Conservation (phyloP, 2,329 filamentous ascomycete species). For the Chrysoporthe cubensis region DNA sequence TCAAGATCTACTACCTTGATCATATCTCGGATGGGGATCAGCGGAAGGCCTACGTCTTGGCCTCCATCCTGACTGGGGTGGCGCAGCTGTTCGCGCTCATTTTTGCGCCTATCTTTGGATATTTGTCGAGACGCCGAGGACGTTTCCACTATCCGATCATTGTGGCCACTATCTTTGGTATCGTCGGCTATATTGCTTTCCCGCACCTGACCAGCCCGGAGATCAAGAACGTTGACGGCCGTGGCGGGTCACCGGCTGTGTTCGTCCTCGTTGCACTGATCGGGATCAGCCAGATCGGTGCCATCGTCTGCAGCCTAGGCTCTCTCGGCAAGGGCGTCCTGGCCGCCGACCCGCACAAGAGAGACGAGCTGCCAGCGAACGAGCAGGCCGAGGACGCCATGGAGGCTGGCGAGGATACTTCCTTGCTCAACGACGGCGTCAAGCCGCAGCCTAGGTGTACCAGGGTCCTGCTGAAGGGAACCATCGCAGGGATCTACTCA, state of each 20-base stretch:
- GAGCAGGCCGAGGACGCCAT: slow-evolving; percentile 25
- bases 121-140: slow-evolving; percentile 70
- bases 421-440: slow-evolving; percentile 40
- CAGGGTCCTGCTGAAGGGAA: slow-evolving; percentile 76
- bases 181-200: slow-evolving; percentile 78
- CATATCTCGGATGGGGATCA: slow-evolving; percentile 73
- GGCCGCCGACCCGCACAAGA: slow-evolving; percentile 44
- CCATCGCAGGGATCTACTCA: slow-evolving; percentile 92
- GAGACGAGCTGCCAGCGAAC: slow-evolving; percentile 20
- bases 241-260: slow-evolving; percentile 69
- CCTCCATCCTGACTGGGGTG: slow-evolving; percentile 84
- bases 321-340: slow-evolving; percentile 82
- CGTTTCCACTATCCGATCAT: slow-evolving; percentile 76
- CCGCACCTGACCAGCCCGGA: slow-evolving; percentile 79
- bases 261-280: slow-evolving; percentile 80
- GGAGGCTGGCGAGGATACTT: slow-evolving; percentile 38
- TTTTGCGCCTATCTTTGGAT: slow-evolving; percentile 86
- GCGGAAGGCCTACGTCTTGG: slow-evolving; percentile 82
- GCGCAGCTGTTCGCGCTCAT: slow-evolving; percentile 86
- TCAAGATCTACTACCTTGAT: slow-evolving; percentile 88
- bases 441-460: slow-evolving; percentile 39
- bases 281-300: slow-evolving; percentile 92
- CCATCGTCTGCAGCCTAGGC: slow-evolving; percentile 94
- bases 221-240: slow-evolving; percentile 63
- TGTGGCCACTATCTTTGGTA: slow-evolving; percentile 71